Conservation (phyloP, 331 rosid genomes). For the Acacia concinna region DNA sequence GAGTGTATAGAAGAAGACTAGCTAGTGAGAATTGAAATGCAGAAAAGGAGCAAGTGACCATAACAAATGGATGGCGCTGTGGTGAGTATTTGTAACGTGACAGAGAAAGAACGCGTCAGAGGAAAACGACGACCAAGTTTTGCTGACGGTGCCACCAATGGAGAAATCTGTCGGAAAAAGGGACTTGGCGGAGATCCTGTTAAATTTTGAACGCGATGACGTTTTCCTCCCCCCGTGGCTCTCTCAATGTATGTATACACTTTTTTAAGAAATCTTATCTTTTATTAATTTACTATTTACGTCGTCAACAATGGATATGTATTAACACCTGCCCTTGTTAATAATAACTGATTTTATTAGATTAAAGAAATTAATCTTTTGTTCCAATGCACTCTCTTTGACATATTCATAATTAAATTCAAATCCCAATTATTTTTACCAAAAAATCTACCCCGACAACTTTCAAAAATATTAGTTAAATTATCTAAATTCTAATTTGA, state of each 20-base stretch:
- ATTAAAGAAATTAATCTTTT: too few relatives aligned
- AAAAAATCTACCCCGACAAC: too few relatives aligned
- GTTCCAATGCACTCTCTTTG: too few relatives aligned
- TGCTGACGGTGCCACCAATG: background rate
- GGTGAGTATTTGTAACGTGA: conserved; percentile 10
- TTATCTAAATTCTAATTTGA: too few relatives aligned
- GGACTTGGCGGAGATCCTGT: background rate
- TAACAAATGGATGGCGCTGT: background rate
- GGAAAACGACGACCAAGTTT: conserved; percentile 4
- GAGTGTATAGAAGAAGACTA: background rate
- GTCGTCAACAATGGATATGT: background rate
- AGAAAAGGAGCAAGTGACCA: background rate
- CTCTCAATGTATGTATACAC: accelerated
- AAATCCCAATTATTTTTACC: too few relatives aligned
- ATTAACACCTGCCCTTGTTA: too few relatives aligned
- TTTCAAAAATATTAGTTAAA: too few relatives aligned
- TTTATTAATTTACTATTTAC: background rate
- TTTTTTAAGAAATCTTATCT: background rate
- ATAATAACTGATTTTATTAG: too few relatives aligned
- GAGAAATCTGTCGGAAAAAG: background rate
- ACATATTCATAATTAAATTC: too few relatives aligned
- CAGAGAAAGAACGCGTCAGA: conserved; percentile 1
- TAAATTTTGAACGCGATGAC: background rate
- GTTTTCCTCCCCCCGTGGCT: too few relatives aligned
- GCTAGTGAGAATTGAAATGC: background rate